Evolutionary conservation across 2,329 filamentous ascomycete genomes (phyloP).

Genomic region (Colletotrichum melonis): DNA sequence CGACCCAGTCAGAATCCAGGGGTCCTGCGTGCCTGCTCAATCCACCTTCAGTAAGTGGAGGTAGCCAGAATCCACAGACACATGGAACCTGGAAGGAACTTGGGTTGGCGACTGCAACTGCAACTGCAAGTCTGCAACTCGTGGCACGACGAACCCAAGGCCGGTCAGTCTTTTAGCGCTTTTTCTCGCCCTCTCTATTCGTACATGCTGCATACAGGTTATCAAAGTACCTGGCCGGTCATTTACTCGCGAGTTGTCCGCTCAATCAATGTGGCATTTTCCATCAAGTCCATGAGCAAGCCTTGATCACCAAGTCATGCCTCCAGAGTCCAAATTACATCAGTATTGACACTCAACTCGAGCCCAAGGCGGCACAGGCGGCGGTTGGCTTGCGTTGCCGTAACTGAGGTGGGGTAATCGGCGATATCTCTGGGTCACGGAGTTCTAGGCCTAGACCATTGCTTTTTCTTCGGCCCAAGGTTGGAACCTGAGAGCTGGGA

Average conservation of each 20-base stretch:
- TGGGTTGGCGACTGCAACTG: too few relatives aligned
- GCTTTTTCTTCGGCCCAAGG: not conserved
- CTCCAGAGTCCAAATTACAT: not conserved
- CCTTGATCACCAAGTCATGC: not conserved
- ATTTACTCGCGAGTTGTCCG: too few relatives aligned
- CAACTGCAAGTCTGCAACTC: not conserved
- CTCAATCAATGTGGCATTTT: not conserved
- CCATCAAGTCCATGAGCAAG: not conserved
- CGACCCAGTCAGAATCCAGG: not conserved
- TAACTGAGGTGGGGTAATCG: slow-evolving; percentile 6
- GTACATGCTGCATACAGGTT: too few relatives aligned
- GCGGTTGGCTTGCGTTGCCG: not conserved
- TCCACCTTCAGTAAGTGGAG: slow-evolving; percentile 5
- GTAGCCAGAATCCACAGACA: slow-evolving; percentile 10
- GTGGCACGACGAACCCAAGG: not conserved
- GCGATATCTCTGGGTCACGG: not conserved
- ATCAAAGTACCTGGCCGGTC: too few relatives aligned
- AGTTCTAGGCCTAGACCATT: slow-evolving; percentile 16
- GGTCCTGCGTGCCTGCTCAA: slow-evolving; percentile 10
- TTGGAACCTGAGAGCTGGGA: not conserved
- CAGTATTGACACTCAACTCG: not conserved
- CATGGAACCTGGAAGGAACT: slow-evolving; percentile 1
- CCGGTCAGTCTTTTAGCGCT: not conserved
- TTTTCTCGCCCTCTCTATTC: not conserved
- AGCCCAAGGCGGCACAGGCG: not conserved